A percentile compares a stretch with the other conserved stretches of the same genome.
Evolutionary conservation across 345 rosid genomes (phyloP).

Genomic region (Syzygium aromaticum): DNA sequence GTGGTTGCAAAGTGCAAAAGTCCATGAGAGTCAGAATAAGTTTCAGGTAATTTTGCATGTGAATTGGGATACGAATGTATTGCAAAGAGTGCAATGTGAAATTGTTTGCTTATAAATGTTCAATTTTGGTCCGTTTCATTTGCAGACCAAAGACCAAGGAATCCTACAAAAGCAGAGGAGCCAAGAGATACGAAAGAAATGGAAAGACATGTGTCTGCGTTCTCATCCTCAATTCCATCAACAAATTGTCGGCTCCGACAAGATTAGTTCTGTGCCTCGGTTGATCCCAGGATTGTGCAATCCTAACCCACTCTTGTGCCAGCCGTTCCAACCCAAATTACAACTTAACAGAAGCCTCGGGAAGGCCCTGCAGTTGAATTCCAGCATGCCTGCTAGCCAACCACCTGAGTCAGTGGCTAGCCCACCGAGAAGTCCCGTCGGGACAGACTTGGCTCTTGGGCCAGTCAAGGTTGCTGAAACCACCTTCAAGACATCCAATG

Average conservation of each 20-base stretch:
- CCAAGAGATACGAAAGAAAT: constrained; percentile 68
- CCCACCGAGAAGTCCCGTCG: constrained; percentile 68
- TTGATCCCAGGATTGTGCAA: constrained; percentile 36
- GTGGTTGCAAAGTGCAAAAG: constrained; percentile 78
- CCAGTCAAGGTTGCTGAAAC: constrained; percentile 28
- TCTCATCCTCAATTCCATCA: constrained; percentile 63
- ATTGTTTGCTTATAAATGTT: background rate
- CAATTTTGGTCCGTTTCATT: background rate
- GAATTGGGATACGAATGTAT: background rate
- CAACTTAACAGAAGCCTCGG: constrained; percentile 35
- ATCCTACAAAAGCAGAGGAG: constrained; percentile 34
- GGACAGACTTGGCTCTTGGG: constrained; percentile 84
- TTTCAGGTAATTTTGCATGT: constrained; percentile 32
- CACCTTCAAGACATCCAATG: constrained; percentile 16
- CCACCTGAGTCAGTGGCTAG: constrained; percentile 13
- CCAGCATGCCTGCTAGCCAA: constrained; percentile 20
- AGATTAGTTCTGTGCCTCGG: constrained; percentile 34
- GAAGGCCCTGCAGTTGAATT: constrained; percentile 23
- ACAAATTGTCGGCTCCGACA: constrained; percentile 22
- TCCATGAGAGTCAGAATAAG: constrained; percentile 15
- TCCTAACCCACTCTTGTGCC: constrained; percentile 44
- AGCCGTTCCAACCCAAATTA: constrained; percentile 57
- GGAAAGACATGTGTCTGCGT: constrained; percentile 60
- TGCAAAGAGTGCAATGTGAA: background rate
- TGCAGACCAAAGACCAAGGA: constrained; percentile 58